Conservation (phyloP, 176 grass and related monocot species). For the Bolboschoenus planiculmis region DNA sequence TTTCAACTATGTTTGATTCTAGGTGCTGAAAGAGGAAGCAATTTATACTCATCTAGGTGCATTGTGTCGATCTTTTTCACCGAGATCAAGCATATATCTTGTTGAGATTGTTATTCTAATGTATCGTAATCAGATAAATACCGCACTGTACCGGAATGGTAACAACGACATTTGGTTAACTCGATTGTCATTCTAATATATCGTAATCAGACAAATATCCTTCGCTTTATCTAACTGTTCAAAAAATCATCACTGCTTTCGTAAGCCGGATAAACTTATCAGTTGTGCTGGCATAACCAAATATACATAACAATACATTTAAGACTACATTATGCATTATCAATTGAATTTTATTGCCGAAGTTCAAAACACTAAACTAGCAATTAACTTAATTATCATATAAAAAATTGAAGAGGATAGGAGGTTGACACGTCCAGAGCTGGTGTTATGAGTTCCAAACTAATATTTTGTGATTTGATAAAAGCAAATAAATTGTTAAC, state of each 20-base stretch:
- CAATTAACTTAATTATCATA: background rate
- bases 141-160: background rate
- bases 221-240: background rate
- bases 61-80: conserved; percentile 1
- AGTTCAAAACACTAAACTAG: background rate
- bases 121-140: background rate
- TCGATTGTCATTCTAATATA: no score
- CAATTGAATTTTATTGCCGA: background rate
- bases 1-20: background rate
- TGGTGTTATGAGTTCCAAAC: background rate
- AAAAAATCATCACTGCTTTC: background rate
- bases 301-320: background rate
- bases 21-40: background rate
- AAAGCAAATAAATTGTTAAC: background rate
- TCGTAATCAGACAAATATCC: no score
- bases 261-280: background rate
- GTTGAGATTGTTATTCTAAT: background rate
- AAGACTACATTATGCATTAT: background rate
- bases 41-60: conserved; percentile 4
- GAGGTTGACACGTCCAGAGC: background rate
- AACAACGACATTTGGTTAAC: background rate
- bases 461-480: background rate
- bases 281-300: background rate
- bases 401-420: background rate
- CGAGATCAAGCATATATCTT: background rate